phyloP scores from a whole-genome alignment of 306 rosid species.

The Carpinus viminea region DNA sequence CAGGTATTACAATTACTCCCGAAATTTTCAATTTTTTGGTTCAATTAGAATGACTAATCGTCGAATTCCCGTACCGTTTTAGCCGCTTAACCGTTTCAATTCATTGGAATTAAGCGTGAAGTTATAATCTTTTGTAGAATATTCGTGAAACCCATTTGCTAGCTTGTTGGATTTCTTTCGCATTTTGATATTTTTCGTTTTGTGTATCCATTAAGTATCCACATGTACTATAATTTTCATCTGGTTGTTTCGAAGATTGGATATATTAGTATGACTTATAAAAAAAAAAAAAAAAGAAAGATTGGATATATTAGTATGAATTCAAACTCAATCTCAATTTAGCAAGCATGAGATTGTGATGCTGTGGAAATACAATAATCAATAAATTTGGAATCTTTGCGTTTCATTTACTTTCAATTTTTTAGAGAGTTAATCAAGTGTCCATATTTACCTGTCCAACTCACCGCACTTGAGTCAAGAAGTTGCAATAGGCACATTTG shows the following conservation, averaged over 20 bases:
- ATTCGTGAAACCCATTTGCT: background rate
- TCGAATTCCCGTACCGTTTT: background rate
- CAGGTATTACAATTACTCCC: conserved; percentile 46
- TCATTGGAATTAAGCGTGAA: background rate
- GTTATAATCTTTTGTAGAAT: background rate
- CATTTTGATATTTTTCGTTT: background rate
- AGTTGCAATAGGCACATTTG: conserved; percentile 10
- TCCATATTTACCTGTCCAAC: background rate
- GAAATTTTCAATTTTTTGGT: background rate
- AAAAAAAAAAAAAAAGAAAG: background rate
- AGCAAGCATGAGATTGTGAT: background rate
- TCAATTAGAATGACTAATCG: background rate
- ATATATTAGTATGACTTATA: background rate
- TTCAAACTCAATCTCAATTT: conserved; percentile 14
- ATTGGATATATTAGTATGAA: conserved; percentile 13
- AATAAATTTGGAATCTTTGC: background rate
- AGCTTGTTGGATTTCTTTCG: background rate
- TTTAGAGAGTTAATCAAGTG: background rate
- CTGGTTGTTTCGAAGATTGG: conserved; percentile 2
- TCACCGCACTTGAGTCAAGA: conserved; percentile 1
- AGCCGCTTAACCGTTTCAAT: conserved; percentile 16
- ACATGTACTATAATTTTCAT: background rate
- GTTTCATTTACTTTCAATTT: background rate
- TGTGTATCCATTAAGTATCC: conserved; percentile 5
- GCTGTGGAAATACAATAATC: background rate